Conservation (phyloP, 148 eudicot species). For the Camellia lanceoleosa region DNA sequence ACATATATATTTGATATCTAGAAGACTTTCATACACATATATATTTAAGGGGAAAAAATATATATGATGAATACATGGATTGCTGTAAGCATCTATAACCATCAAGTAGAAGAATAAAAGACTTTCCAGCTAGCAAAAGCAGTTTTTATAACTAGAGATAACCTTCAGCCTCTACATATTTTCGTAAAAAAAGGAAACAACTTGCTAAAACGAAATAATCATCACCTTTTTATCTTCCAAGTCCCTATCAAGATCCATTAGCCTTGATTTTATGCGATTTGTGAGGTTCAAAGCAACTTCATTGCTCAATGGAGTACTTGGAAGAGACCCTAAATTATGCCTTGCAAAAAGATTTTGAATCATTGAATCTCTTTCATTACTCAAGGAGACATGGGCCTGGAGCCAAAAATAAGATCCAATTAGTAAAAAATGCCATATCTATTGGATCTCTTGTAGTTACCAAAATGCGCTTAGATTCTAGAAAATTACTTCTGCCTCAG, state of each 20-base stretch:
- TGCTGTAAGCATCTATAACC: not conserved
- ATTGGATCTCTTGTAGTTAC: not conserved
- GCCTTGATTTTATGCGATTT: slow-evolving; percentile 48
- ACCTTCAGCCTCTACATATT: slow-evolving; percentile 6
- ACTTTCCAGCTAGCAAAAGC: not conserved
- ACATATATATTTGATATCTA: no score
- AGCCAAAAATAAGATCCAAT: slow-evolving; percentile 23
- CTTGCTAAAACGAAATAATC: not conserved
- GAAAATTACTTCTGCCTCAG: slow-evolving; percentile 63
- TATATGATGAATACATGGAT: not conserved
- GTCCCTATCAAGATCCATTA: slow-evolving; percentile 59
- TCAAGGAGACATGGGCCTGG: slow-evolving; percentile 57
- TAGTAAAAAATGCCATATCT: slow-evolving; percentile 6
- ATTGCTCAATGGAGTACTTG: slow-evolving; percentile 51
- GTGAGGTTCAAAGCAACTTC: slow-evolving; percentile 57
- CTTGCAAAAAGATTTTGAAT: slow-evolving; percentile 55
- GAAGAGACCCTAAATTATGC: slow-evolving; percentile 69
- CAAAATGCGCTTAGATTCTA: slow-evolving; percentile 8
- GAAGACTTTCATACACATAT: no score
- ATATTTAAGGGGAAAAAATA: no score
- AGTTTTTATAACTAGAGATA: not conserved
- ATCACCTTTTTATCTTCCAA: slow-evolving; percentile 72
- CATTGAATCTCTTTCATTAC: slow-evolving; percentile 67
- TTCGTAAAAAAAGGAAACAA: not conserved
- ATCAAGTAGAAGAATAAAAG: not conserved